These are phyloP conservation scores for Backusella mclennaniae DNA, from an alignment of 192 early-diverging fungal genomes.

Conservation along the genomic window DNA sequence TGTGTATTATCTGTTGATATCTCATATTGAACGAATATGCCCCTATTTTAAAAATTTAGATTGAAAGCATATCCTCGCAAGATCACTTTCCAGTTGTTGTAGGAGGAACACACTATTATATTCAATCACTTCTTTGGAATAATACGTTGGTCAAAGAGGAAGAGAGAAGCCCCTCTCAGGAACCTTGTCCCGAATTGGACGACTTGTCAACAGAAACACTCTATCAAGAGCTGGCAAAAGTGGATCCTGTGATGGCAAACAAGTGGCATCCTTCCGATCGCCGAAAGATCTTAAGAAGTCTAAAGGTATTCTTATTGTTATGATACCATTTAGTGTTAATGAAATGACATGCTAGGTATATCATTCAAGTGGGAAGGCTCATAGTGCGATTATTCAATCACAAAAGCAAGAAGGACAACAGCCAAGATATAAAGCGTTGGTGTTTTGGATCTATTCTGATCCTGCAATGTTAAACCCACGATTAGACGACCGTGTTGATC, in stretches of 20 bases:
- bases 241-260: conserved; percentile 86
- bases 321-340: background rate
- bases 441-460: conserved; percentile 91
- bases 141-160: conserved; percentile 56
- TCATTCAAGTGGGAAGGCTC: conserved; percentile 66
- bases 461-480: conserved; percentile 64
- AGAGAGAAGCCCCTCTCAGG: conserved; percentile 22
- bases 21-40: background rate
- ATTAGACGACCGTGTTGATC: conserved; percentile 80
- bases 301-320: conserved; percentile 59
- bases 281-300: conserved; percentile 80
- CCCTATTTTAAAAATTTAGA: conserved; percentile 42
- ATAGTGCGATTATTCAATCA: conserved; percentile 72
- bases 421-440: conserved; percentile 49
- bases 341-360: conserved; percentile 43
- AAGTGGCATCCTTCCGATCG: conserved; percentile 89
- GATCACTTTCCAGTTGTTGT: conserved; percentile 81
- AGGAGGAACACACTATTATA: conserved; percentile 97
- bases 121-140: conserved; percentile 86
- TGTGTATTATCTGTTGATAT: background rate
- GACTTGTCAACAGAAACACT: conserved; percentile 52
- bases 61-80: conserved; percentile 73
- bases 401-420: conserved; percentile 54
- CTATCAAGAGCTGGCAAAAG: conserved; percentile 61
- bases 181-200: conserved; percentile 17